Evolutionary conservation across 1,284 basidiomycete species (phyloP).

Genomic region (Mycosarcoma mackinlayi): DNA sequence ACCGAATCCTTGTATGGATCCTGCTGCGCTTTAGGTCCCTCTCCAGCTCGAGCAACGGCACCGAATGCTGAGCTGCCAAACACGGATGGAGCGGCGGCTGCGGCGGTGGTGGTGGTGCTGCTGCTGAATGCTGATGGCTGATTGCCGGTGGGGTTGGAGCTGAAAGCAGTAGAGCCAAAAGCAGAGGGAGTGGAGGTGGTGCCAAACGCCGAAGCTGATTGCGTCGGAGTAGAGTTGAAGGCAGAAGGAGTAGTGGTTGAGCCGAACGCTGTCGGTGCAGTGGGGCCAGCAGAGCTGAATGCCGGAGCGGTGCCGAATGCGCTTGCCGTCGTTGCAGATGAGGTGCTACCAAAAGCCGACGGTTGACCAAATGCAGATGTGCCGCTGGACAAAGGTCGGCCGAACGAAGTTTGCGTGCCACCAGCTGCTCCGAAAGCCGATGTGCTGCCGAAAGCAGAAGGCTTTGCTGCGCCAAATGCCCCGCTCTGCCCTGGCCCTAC

Average conservation of each 20-base stretch:
- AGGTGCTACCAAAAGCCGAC: slow-evolving; percentile 13
- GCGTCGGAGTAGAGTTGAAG: slow-evolving; percentile 1
- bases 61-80: slow-evolving; percentile 10
- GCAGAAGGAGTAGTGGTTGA: slow-evolving; percentile 1
- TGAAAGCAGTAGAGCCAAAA: neutral
- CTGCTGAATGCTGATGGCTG: slow-evolving; percentile 17
- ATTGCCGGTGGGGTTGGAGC: neutral
- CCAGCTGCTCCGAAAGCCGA: slow-evolving; percentile 11
- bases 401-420: slow-evolving; percentile 16
- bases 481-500: no score
- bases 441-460: slow-evolving; percentile 12
- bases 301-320: slow-evolving; percentile 23
- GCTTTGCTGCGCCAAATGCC: slow-evolving; percentile 17
- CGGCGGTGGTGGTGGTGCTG: no score
- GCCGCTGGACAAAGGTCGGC: neutral
- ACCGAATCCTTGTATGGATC: slow-evolving; percentile 27
- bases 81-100: neutral
- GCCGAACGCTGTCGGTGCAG: slow-evolving; percentile 16
- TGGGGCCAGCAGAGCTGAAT: slow-evolving; percentile 6
- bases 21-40: neutral
- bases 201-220: slow-evolving; percentile 19
- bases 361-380: slow-evolving; percentile 11
- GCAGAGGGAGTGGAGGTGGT: neutral
- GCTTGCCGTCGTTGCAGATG: slow-evolving; percentile 2
- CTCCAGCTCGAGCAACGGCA: neutral